Conservation (phyloP, 2,329 filamentous ascomycete genomes). For the Aspergillus transmontanensis region DNA sequence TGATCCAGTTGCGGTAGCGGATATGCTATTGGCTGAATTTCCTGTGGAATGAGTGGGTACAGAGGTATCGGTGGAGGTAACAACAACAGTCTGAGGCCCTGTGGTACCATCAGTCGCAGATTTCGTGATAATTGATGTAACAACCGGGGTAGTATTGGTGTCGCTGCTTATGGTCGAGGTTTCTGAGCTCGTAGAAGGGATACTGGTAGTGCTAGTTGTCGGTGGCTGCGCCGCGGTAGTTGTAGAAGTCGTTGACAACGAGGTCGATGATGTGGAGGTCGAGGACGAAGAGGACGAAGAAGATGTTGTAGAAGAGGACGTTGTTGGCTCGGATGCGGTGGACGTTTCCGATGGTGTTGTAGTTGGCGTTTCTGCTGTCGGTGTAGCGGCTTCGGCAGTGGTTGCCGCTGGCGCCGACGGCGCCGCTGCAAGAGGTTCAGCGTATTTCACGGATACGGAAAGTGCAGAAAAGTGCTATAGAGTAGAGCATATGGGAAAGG, state of each 20-base stretch:
- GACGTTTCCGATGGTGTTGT: conserved; percentile 16
- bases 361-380: conserved; percentile 13
- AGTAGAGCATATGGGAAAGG: not conserved
- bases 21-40: conserved; percentile 23
- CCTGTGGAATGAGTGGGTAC: conserved; percentile 16
- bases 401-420: conserved; percentile 10
- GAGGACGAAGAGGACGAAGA: conserved; percentile 22
- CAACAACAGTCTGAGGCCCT: conserved; percentile 15
- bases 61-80: conserved; percentile 22
- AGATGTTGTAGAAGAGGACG: conserved; percentile 19
- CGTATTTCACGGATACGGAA: not conserved
- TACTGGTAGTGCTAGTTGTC: conserved; percentile 21
- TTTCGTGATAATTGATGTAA: conserved; percentile 11
- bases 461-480: not conserved
- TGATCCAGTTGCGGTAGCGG: conserved; percentile 30
- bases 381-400: conserved; percentile 14
- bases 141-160: conserved; percentile 8
- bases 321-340: conserved; percentile 21
- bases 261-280: conserved; percentile 25
- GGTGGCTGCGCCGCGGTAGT: conserved; percentile 17
- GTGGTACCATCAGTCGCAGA: conserved; percentile 15
- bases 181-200: conserved; percentile 13
- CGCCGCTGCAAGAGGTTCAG: conserved; percentile 6
- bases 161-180: conserved; percentile 15
- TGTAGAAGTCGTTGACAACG: conserved; percentile 18